Percentiles rank a stretch among this genome's conserved stretches.
Conservation (phyloP, 2,329 filamentous ascomycete genomes). For the Emmonsiellopsis sp. region DNA sequence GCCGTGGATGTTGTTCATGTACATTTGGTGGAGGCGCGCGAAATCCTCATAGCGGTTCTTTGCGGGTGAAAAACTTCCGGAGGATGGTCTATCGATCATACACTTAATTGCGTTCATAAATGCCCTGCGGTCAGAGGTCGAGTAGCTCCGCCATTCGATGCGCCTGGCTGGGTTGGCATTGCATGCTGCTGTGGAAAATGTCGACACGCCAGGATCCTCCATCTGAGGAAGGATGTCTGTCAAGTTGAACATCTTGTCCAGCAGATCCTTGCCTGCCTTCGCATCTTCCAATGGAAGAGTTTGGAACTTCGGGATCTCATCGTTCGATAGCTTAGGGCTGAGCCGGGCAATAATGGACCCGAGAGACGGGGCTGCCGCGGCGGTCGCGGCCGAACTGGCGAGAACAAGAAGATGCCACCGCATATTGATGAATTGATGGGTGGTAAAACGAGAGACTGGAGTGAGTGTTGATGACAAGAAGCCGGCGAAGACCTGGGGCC, state of each 20-base stretch:
- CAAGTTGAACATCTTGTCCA: not conserved
- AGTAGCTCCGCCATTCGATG: not conserved
- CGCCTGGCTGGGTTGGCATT: not conserved
- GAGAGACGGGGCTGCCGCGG: not conserved
- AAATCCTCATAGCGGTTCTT: slow-evolving; percentile 4
- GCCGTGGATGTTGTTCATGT: not conserved
- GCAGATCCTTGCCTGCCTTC: slow-evolving; percentile 13
- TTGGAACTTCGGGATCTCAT: slow-evolving; percentile 22
- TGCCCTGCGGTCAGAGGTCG: not conserved
- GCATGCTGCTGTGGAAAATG: not conserved
- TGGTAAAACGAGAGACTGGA: slow-evolving; percentile 3
- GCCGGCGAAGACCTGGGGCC: not conserved
- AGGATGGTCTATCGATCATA: not conserved
- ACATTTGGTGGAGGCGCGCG: slow-evolving; percentile 1
- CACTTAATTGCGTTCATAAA: not conserved
- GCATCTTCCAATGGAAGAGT: slow-evolving; percentile 28
- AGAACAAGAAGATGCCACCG: not conserved
- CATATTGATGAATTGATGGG: not conserved
- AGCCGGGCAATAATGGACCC: not conserved
- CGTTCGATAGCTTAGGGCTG: slow-evolving; percentile 9
- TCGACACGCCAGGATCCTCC: not conserved
- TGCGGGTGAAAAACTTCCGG: not conserved
- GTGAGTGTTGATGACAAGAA: not conserved
- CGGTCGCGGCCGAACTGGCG: not conserved
- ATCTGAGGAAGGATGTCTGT: not conserved